Evolutionary conservation across 305 asterid species (phyloP).

Genomic region (Solanum hybrid): DNA sequence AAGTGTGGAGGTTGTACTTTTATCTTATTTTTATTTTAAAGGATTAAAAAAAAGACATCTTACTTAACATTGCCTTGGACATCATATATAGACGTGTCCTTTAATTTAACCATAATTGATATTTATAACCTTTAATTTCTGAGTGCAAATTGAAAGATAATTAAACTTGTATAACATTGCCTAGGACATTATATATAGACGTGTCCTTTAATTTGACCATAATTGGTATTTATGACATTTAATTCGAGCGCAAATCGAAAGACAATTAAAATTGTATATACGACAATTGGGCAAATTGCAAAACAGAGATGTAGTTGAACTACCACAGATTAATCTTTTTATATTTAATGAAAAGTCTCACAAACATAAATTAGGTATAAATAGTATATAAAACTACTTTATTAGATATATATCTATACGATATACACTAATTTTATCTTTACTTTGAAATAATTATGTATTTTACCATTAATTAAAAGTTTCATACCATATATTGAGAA

Average conservation of each 20-base stretch:
- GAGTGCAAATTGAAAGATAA: too few species aligned
- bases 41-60: not conserved
- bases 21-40: not conserved
- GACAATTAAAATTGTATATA: not conserved
- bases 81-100: not conserved
- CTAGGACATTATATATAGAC: not conserved
- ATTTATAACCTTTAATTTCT: rapidly evolving
- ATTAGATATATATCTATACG: too few species aligned
- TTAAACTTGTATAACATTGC: not conserved
- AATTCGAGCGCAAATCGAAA: not conserved
- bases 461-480: too few species aligned
- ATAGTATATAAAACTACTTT: not conserved
- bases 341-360: not conserved
- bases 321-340: not conserved
- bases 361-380: not conserved
- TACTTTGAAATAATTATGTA: too few species aligned
- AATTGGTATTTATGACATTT: not conserved
- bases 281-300: not conserved
- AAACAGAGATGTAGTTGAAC: not conserved
- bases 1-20: not conserved
- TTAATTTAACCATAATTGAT: not conserved
- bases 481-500: too few species aligned
- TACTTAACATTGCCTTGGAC: not conserved
- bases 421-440: not conserved
- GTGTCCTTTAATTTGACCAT: not conserved